These are phyloP conservation scores for Cyanidium caldarium DNA, from an alignment of 23 red algal species.

Conservation along the genomic window DNA sequence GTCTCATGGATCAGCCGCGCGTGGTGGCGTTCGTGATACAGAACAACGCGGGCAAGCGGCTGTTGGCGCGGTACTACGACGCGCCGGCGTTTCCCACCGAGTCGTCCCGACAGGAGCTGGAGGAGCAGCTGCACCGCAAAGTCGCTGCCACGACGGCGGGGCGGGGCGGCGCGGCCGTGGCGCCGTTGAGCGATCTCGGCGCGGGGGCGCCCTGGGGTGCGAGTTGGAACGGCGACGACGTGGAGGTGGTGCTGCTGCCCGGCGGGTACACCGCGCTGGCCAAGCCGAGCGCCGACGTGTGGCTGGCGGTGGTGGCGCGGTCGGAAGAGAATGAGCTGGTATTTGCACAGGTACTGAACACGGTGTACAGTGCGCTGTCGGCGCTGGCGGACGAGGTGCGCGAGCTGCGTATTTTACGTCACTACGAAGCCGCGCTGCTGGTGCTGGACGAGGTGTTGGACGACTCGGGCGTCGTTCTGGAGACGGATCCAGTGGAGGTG, in stretches of 20 bases:
- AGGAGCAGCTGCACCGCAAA: neutral
- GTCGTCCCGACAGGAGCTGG: neutral
- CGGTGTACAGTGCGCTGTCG: neutral
- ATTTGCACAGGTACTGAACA: neutral
- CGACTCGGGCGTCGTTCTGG: neutral
- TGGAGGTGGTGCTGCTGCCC: neutral
- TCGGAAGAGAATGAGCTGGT: neutral
- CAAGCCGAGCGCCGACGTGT: neutral
- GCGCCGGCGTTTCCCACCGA: neutral
- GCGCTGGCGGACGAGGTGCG: neutral
- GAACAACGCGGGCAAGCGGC: neutral
- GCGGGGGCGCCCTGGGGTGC: neutral
- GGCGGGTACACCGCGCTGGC: neutral
- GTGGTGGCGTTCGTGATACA: neutral
- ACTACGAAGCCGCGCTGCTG: neutral
- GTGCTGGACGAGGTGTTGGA: neutral
- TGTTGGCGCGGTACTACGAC: constrained; percentile 2
- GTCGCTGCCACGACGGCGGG: neutral
- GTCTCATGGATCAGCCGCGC: neutral
- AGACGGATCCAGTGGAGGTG: neutral
- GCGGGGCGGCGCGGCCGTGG: neutral
- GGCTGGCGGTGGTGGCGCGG: neutral
- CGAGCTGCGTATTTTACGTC: neutral
- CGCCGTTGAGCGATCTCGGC: neutral
- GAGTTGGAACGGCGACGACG: neutral